These are phyloP conservation scores for Aspergillus piperis DNA, from an alignment of 2,329 filamentous ascomycete species.

Conservation along the genomic window DNA sequence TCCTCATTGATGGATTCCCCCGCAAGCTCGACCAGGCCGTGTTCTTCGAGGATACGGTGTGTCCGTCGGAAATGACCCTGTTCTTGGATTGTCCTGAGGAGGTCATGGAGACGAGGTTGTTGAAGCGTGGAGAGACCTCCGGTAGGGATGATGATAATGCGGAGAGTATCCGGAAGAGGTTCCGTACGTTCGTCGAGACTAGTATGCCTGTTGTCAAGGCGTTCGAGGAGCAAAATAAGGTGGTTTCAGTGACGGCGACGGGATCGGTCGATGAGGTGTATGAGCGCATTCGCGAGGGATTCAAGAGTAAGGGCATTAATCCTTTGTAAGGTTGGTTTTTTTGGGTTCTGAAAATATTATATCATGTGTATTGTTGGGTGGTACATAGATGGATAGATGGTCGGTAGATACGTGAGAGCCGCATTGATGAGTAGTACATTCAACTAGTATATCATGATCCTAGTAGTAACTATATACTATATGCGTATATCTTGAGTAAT, in stretches of 20 bases:
- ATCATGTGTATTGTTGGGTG: background rate
- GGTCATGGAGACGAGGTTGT: conserved; percentile 78
- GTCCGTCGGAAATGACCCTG: conserved; percentile 78
- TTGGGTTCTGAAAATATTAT: background rate
- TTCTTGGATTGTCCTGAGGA: conserved; percentile 94
- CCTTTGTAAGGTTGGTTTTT: conserved; percentile 18
- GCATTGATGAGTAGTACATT: too few relatives aligned
- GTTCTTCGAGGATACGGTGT: conserved; percentile 89
- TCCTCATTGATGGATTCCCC: conserved; percentile 82
- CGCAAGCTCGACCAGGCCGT: conserved; percentile 95
- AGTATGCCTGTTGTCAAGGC: conserved; percentile 96
- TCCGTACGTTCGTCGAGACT: conserved; percentile 89
- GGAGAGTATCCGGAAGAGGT: conserved; percentile 94
- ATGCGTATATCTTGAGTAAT: too few relatives aligned
- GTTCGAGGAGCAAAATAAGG: conserved; percentile 73
- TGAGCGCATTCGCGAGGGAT: conserved; percentile 51
- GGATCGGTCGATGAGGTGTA: conserved; percentile 67
- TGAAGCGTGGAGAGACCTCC: conserved; percentile 90
- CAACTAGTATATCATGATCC: too few relatives aligned
- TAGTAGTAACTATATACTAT: too few relatives aligned
- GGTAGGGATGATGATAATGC: conserved; percentile 91
- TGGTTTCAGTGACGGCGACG: conserved; percentile 77
- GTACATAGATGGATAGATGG: background rate
- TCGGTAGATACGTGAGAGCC: too few relatives aligned
- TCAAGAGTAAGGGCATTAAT: conserved; percentile 47